Conservation (phyloP, 2,329 filamentous ascomycete genomes). For the Pseudogymnoascus sp. region DNA sequence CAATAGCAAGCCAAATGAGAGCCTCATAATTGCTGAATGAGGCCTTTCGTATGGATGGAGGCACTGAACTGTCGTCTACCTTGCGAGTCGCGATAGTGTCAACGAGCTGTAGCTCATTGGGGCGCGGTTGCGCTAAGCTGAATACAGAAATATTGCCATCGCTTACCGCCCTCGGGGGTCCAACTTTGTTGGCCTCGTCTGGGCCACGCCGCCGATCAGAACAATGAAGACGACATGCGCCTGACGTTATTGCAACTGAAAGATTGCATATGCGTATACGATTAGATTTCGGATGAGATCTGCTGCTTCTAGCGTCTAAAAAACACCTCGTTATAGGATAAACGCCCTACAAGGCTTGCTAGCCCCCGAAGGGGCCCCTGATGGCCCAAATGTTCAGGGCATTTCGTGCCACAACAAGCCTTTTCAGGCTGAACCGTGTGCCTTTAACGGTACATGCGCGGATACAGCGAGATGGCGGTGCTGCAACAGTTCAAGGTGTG, state of each 20-base stretch:
- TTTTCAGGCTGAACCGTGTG: neutral
- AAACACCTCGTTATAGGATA: neutral
- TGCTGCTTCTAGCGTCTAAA: neutral
- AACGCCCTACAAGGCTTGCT: neutral
- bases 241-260: neutral
- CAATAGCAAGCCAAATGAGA: conserved; percentile 31
- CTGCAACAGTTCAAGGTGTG: neutral
- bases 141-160: neutral
- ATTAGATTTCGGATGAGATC: neutral
- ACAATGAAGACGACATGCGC: neutral
- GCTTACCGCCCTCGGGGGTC: neutral
- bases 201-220: neutral
- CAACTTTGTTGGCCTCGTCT: conserved; percentile 3
- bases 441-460: neutral
- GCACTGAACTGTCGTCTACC: conserved; percentile 6
- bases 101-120: conserved; percentile 1
- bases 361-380: neutral
- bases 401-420: neutral
- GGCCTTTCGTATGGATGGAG: conserved; percentile 1
- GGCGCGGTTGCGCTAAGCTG: neutral
- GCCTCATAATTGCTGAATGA: conserved; percentile 31
- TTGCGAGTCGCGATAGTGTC: conserved; percentile 7
- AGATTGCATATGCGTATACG: neutral
- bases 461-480: neutral
- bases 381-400: conserved; percentile 8